A percentile compares a stretch with the other conserved stretches of the same genome.
These are phyloP conservation scores for Mycothermus thermophilus DNA, from an alignment of 495 filamentous ascomycete species.

Conservation along the genomic window DNA sequence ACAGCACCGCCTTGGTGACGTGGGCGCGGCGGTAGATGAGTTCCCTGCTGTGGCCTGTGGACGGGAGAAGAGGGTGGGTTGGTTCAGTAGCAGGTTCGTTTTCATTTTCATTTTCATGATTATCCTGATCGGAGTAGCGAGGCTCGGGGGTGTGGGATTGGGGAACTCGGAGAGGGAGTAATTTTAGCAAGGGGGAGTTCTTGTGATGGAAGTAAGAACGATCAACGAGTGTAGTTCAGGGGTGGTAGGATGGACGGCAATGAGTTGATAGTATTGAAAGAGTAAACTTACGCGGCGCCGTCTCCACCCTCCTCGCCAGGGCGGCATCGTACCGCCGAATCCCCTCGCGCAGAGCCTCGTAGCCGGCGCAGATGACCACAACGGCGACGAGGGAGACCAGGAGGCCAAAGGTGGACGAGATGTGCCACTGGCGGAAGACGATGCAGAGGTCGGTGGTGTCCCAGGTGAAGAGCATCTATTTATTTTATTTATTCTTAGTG, in stretches of 20 bases:
- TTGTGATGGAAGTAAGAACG: too few relatives aligned
- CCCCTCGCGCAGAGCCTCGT: constrained; percentile 70
- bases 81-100: constrained; percentile 43
- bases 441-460: constrained; percentile 84
- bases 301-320: constrained; percentile 38
- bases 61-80: constrained; percentile 31
- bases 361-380: constrained; percentile 70
- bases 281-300: constrained; percentile 41
- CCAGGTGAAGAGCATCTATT: constrained; percentile 96
- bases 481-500: neutral
- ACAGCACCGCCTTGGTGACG: constrained; percentile 65
- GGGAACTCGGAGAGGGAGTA: constrained; percentile 1
- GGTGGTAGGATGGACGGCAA: constrained; percentile 4
- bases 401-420: constrained; percentile 56
- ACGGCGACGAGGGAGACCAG: constrained; percentile 70
- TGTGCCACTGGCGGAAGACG: constrained; percentile 81
- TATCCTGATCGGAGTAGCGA: constrained; percentile 1
- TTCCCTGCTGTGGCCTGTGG: constrained; percentile 38
- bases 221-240: too few relatives aligned
- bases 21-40: constrained; percentile 50
- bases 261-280: constrained; percentile 2
- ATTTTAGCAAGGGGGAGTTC: constrained; percentile 8
- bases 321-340: constrained; percentile 63
- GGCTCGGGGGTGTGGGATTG: neutral
- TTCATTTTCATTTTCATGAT: too few relatives aligned